Evolutionary conservation across 305 asterid genomes (phyloP).

Genomic region (Solanum chacoense): DNA sequence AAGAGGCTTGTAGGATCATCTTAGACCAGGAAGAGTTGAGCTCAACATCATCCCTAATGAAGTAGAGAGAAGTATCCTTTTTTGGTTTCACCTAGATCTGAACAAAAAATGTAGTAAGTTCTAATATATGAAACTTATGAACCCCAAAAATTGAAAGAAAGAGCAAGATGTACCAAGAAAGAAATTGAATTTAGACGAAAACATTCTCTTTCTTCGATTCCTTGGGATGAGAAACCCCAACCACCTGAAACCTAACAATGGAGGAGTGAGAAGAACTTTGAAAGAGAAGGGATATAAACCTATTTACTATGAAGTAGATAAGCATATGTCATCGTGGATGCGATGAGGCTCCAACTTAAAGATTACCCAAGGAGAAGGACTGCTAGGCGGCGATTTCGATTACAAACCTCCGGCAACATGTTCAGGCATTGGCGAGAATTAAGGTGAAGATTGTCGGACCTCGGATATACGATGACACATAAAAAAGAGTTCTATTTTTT

Average conservation of each 20-base stretch:
- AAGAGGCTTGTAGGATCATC: not conserved
- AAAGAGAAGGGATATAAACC: not conserved
- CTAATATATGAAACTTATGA: not conserved
- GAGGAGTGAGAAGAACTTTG: not conserved
- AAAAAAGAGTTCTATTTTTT: not conserved
- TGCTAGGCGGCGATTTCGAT: not conserved
- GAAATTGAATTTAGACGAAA: not conserved
- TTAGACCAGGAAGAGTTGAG: not conserved
- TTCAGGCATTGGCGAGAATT: not conserved
- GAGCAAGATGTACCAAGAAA: not conserved
- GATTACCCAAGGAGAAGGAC: not conserved
- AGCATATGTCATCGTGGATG: not conserved
- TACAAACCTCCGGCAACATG: not conserved
- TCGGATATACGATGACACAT: not conserved
- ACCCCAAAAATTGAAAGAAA: not conserved
- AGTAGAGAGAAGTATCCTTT: not conserved
- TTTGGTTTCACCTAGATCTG: not conserved
- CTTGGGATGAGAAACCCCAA: not conserved
- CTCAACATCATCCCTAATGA: not conserved
- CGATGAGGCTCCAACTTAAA: not conserved
- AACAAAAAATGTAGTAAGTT: not conserved
- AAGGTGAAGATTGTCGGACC: not conserved
- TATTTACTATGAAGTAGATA: not conserved
- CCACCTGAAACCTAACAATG: not conserved
- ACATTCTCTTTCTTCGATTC: not conserved